Base-by-base conservation (phyloP, 1,284 basidiomycete genomes). In the Paramarasmius palmivorus region DNA sequence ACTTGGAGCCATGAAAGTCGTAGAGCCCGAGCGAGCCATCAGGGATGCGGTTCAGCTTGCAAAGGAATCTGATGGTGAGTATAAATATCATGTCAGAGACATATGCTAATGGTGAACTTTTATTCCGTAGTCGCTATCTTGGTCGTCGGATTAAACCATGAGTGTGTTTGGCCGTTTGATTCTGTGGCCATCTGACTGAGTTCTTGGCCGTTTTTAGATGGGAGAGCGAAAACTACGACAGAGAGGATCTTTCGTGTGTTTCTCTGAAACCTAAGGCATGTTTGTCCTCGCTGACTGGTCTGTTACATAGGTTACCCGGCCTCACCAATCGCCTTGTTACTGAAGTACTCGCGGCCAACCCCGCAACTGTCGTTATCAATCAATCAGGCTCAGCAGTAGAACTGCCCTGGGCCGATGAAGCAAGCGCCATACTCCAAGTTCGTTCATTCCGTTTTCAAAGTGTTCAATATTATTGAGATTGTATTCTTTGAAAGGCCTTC, bases 311-410 rank as follows among this genome's bases (percentile, higher is more conserved):
- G 56, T 64, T 82, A 22, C 82, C 82, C 10, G 75, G 75, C 1
- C 66, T 68, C 4, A 76, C 73, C 1, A 76, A 84, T 63, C 65
- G 68, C n/a, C 73, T 86, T 20, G 76, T 84, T 39, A 57, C 66
- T 8, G 71, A 75, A 22, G 72, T 84, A n/a, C 66, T 82, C 12
- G 58, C 63, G 1, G 78, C 72, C 22, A 79, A 82, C 61, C 69
- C 74, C 0, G 76, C 77, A 35, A 77, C 81, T 0, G 62, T 84
- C 34, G 70, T 86, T 32, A 76, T 84, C 36, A 80, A 78, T 52
- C 81, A 84, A 62, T 76, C 77, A 8, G 77, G 76, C 39, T 65
- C 77, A 59, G 63, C 82, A 59, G 65, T 81, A 52, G 63, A 72
- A 37, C 76, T 84, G 69, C 79, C 81, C 9, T 84, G 82, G 82